Conservation (phyloP, 768 basidiomycete species). For the Suillus decipiens region DNA sequence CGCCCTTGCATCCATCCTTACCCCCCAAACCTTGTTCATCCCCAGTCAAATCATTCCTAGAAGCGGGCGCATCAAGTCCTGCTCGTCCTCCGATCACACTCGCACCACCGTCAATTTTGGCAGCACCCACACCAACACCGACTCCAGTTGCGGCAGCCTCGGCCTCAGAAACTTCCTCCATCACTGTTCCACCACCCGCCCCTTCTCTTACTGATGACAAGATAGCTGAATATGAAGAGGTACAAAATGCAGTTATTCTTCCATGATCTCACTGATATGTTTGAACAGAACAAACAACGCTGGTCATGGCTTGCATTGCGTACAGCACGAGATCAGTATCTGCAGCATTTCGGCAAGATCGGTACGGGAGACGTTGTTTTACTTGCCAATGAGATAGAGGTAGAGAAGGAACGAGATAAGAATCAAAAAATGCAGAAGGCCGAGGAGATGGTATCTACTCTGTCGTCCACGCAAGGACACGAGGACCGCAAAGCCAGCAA, state of each 20-base stretch:
- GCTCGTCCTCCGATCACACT: constrained; percentile 18
- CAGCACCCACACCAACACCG: constrained; percentile 15
- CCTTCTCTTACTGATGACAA: constrained; percentile 45
- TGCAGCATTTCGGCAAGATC: constrained; percentile 81
- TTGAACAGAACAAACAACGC: constrained; percentile 67
- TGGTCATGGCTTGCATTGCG: constrained; percentile 84
- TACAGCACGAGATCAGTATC: constrained; percentile 67
- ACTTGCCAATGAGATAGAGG: constrained; percentile 39
- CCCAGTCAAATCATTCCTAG: constrained; percentile 32
- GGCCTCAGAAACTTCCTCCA: constrained; percentile 19
- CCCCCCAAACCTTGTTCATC: constrained; percentile 67
- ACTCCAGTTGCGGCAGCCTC: constrained; percentile 22
- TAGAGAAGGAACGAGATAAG: constrained; percentile 34
- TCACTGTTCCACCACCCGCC: constrained; percentile 25
- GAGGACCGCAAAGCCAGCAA: constrained; percentile 32
- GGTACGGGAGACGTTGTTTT: constrained; percentile 72
- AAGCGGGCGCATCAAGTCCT: constrained; percentile 33
- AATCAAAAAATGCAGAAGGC: constrained; percentile 32
- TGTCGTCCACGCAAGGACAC: constrained; percentile 24
- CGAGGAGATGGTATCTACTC: constrained; percentile 22
- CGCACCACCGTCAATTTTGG: constrained; percentile 4
- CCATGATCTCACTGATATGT: constrained; percentile 16
- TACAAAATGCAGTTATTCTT: constrained; percentile 28
- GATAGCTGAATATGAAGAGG: constrained; percentile 64
- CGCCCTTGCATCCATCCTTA: constrained; percentile 66